A percentile compares a stretch with the other conserved stretches of the same genome.
phyloP scores from a whole-genome alignment of 257 asterid species.

The Mentha longifolia region DNA sequence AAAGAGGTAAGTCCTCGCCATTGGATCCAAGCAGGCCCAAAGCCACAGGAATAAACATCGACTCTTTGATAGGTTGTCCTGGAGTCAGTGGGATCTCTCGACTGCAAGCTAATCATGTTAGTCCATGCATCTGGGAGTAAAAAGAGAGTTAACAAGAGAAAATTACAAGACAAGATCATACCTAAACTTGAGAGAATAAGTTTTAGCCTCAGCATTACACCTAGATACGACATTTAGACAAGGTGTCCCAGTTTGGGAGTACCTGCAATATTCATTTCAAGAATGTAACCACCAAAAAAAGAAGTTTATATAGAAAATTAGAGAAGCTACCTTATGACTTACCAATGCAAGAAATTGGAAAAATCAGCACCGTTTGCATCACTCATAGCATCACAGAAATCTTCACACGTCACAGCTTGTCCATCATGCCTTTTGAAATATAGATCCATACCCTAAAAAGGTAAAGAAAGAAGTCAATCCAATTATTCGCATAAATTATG shows the following conservation, averaged over 20 bases:
- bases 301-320: slow-evolving; percentile 2
- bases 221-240: slow-evolving; percentile 61
- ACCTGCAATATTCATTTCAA: slow-evolving; percentile 58
- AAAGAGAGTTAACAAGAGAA: not conserved
- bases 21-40: too few species aligned
- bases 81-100: slow-evolving; percentile 95
- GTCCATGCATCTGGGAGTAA: slow-evolving; percentile 21
- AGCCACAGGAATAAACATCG: too few species aligned
- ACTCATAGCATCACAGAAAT: slow-evolving; percentile 92
- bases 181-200: slow-evolving; percentile 87
- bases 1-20: too few species aligned
- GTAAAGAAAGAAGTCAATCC: not conserved
- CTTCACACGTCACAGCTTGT: slow-evolving; percentile 90
- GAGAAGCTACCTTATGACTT: slow-evolving; percentile 34
- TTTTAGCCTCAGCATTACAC: slow-evolving; percentile 62
- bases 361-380: slow-evolving; percentile 93
- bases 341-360: slow-evolving; percentile 88
- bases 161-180: slow-evolving; percentile 32
- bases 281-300: slow-evolving; percentile 24
- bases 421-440: slow-evolving; percentile 90
- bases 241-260: slow-evolving; percentile 99
- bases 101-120: slow-evolving; percentile 50
- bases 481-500: not conserved
- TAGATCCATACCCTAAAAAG: slow-evolving; percentile 79
- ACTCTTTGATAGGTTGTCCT: slow-evolving; percentile 83